Base-by-base conservation (phyloP, 73 alveolate genomes). In the Paramecium caudatum region DNA sequence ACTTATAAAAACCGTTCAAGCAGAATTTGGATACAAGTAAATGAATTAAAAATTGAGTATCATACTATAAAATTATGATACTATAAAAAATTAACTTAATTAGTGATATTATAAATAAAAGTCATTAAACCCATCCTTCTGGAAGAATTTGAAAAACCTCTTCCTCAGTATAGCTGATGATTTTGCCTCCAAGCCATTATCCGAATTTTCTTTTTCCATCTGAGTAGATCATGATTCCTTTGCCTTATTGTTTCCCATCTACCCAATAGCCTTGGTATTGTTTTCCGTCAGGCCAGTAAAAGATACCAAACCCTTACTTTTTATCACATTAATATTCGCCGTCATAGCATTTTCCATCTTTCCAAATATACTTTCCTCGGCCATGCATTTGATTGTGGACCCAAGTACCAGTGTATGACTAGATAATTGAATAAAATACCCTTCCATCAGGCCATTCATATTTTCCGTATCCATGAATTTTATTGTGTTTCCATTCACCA, bases 211-310 rank as follows among this genome's bases (percentile, higher is more conserved):
- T 82, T 46, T 47, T 61, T 47, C 84, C 94, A 82, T 93, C 93
- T 5, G 49, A 34, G 16, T 10, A 34, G 8, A 23, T 1, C 46
- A 92, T 55, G 10, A 48, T 21, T 7, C 96, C 97, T 50, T 87
- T 84, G 21, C 97, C 97, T 92, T 94, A 88, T 91, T 94, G 91
- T 70, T 94, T 91, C 12, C 96, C 96, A 25, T 91, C 94, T 70
- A 69, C 81, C 96, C 97, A 94, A 55, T 84, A 61, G 0, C 96
- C 97, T 19, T 82, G 19, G 87, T 82, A 91, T 61, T 43, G 46
- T 50, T 94, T 94, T 48, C 95, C 87, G 16, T 78, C 82, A 5
- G 92, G 91, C 96, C 96, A 94, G 46, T 30, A 81, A 90, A 93
- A 94, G 10, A 82, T 90, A 3, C 98, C 98, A 91, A 82, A 82